Evolutionary conservation across 192 early-diverging fungal species (phyloP), one percentile per base, ranked within the genome.

Genomic region (Coemansia sp.): DNA sequence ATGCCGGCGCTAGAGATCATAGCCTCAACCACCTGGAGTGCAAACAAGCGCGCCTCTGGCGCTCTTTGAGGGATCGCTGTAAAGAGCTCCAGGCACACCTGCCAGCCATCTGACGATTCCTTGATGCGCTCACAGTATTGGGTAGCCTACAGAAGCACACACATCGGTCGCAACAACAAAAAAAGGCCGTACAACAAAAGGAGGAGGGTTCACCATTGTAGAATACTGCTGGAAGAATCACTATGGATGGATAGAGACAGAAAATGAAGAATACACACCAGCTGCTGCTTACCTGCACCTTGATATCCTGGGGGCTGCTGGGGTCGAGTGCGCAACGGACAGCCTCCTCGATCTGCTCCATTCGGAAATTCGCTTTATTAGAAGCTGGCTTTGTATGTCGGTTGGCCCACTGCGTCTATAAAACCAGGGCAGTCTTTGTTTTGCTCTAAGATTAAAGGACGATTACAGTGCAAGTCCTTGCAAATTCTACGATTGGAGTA

Each of bases 121-220:
- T 90, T 92, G 50, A 97, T 80, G 66, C 89, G 85, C 65, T 92
- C 89, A 73, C 90, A 95, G 73, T 90, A 97, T 55, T 85, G 81
- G 32, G 84, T 92, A 15, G 93, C 94, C 89, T 91, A 83, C 11
- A 17, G 38, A 25, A n/a, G 15, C 17, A 7, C 2, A 35, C n/a
- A 48, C 43, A 35, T 40, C 22, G 6, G 46, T 29, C 32, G 46
- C 17, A 19, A 62, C 22, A 17, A 48, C 11, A 32, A 5, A 45
- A 45, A 62, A 32, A 53, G 22, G 50, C 25, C 50, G 22, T 53
- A 15, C 11, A 53, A 53, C 50, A 53, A 53, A 6, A 53, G 4
- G 22, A 53, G 38, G 38, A 40, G 11, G 38, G 38, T 40, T 40
- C 23, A 25, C 25, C 7, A 53, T 6, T 11, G 23, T 17, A 45